A percentile compares a stretch with the other conserved stretches of the same genome.
Conservation (phyloP, 768 basidiomycete species). For the Cantharellus anzutake region DNA sequence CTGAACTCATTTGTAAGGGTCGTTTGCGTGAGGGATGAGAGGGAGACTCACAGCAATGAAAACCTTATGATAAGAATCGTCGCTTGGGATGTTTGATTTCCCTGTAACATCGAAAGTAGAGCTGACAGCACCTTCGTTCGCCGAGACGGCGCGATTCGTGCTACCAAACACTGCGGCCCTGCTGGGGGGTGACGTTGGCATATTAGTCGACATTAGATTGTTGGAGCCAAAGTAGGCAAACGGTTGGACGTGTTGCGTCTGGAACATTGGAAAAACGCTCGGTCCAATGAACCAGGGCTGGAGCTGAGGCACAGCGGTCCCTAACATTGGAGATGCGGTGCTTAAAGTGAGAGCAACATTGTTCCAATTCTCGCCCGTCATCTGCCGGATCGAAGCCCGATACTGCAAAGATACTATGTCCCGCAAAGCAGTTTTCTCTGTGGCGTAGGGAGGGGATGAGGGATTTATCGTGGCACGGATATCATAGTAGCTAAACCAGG, state of each 20-base stretch:
- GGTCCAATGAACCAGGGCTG: not conserved
- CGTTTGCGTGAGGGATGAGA: not conserved
- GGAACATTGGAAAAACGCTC: no score
- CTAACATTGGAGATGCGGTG: not conserved
- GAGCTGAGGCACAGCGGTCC: not conserved
- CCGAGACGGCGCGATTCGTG: not conserved
- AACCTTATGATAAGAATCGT: conserved; percentile 2
- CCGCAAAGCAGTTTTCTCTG: not conserved
- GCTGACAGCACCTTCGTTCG: conserved; percentile 5
- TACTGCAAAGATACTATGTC: not conserved
- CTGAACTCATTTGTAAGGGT: not conserved
- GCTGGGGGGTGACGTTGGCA: no score
- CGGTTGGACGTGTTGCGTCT: no score
- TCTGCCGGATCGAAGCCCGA: not conserved
- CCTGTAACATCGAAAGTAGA: conserved; percentile 5
- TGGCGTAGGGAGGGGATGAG: not conserved
- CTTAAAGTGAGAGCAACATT: not conserved
- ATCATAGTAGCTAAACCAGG: not conserved
- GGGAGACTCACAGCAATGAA: not conserved
- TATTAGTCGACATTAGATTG: no score
- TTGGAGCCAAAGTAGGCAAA: no score
- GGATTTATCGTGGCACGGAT: not conserved
- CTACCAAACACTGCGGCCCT: not conserved
- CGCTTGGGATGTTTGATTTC: conserved; percentile 3
- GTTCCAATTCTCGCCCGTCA: not conserved